Base-by-base conservation (phyloP, 768 basidiomycete species). In the Mycena vitilis region DNA sequence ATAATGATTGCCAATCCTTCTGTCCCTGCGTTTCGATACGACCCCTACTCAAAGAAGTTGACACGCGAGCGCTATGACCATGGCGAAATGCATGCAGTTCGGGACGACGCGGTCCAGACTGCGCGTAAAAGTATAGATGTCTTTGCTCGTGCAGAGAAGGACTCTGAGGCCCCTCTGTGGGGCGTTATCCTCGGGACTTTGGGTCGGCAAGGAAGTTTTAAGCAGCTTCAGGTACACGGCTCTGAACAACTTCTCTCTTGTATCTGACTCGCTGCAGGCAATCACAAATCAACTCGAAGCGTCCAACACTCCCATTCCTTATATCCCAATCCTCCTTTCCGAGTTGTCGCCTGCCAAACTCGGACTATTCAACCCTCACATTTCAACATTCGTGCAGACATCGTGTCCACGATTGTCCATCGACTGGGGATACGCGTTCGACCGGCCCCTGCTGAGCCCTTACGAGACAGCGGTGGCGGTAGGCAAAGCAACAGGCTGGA, bases 1-100 rank as follows among this genome's bases (percentile, higher is more conserved):
- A 96, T 98, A 77, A 99, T 99, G 98, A 98, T 99, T 66, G 95
- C 96, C n/a, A 99, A 99, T 78, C 98, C 98, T 0, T 79, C 87
- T 37, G 86, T 99, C 20, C 96, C 98, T 13, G 96, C 98, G 0
- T 99, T 98, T 81, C 89, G 98, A 23, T 99, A 99, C 79, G 98
- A 99, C 76, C 98, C 98, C 5, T 99, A 99, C 79, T 95, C 95
- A 23, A 99, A 99, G 79, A 98, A 96, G 76, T 85, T 99, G 58
- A 98, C 98, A 2, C 83, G 95, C 65, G 98, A 99, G 76, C 86
- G 89, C 5, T 99, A 99, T 72, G 87, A 95, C 73, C 95, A 99
- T 74, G 78, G 81, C 11, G 92, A 95, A 81, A 99, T 99, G 98
- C 87, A 91, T 54, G 75, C 78, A 0, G 80, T 91, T 45, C 84